phyloP scores from a whole-genome alignment of 129 eudicot species.

The Rutidosis leptorrhynchoides region DNA sequence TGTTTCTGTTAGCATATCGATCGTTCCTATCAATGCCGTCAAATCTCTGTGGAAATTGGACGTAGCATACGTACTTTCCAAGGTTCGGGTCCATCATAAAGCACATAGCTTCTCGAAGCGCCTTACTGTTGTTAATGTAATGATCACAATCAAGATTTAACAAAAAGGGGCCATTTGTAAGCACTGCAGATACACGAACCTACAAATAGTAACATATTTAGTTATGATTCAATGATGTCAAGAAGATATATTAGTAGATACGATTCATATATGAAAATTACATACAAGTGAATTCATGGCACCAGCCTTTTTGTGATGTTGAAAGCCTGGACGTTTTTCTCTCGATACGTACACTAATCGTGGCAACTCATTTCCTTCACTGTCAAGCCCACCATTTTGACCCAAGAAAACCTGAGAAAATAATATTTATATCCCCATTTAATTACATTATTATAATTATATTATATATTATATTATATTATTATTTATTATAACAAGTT shows the following conservation, averaged over 20 bases:
- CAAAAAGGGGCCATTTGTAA: conserved; percentile 97
- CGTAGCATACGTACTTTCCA: conserved; percentile 98
- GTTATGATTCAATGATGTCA: conserved; percentile 9
- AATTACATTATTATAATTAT: too few relatives aligned
- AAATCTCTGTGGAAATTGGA: conserved; percentile 98
- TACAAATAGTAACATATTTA: conserved; percentile 33
- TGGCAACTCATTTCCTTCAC: conserved; percentile 92
- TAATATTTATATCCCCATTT: too few relatives aligned
- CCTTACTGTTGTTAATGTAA: conserved; percentile 97
- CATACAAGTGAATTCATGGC: conserved; percentile 97
- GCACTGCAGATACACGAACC: conserved; percentile 99
- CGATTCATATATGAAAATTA: conserved; percentile 1
- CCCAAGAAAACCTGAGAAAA: conserved; percentile 80
- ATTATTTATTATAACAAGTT: conserved; percentile 1
- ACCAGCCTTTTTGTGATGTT: conserved; percentile 99
- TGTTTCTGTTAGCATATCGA: conserved; percentile 97
- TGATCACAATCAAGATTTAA: conserved; percentile 99
- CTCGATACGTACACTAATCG: conserved; percentile 93
- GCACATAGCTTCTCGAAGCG: conserved; percentile 97
- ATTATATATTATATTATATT: too few relatives aligned
- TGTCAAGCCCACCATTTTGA: conserved; percentile 97
- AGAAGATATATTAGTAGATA: neutral
- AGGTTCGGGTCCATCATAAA: conserved; percentile 99
- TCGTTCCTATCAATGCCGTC: conserved; percentile 97
- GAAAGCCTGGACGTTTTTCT: conserved; percentile 98